Evolutionary conservation across 2,329 filamentous ascomycete species (phyloP), one percentile per base, ranked within the genome.

Genomic region (Venturiaceae sp.): DNA sequence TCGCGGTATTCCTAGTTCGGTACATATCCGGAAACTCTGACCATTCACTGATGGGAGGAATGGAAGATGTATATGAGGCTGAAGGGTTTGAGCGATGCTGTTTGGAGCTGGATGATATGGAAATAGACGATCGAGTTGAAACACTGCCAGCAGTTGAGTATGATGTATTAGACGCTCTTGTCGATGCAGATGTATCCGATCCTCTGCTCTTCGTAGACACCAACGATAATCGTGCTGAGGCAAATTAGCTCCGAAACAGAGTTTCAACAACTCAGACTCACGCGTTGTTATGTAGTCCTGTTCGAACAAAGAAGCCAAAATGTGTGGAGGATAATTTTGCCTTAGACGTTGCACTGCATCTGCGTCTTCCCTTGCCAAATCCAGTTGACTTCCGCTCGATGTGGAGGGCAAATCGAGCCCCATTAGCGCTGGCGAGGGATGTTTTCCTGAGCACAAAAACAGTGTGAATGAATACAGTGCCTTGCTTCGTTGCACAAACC

Each of bases 31-130:
- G 16, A 2, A 30, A 44, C 23, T 36, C 55, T 3, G 41, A 30
- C 26, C 39, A n/a, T 30, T 57, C 55, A 13, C 55, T 33, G 55
- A 57, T 57, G n/a, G 39, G 8, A 16, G 37, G n/a, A 21, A 57
- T 47, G 9, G 55, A 57, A 8, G 39, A 50, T 34, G 55, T 57
- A 30, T 57, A 47, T 16, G 55, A 57, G 36, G 39, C 14, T 9
- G 32, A 36, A 11, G 19, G n/a, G 30, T 21, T 11, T 14, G 9
- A 23, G 16, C 39, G 33, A n/a, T 28, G 36, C 8, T 7, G 7
- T 30, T 39, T 55, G 13, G 9, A 5, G 23, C 53, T 44, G n/a
- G 55, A 34, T 9, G 55, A 47, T 6, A 50, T n/a, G n/a, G 55
- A 52, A 36, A 44, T 28, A 7, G 55, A 33, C 6, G 30, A 33